A percentile compares a stretch with the other conserved stretches of the same genome.
Evolutionary conservation across 352 stramenopile genomes (phyloP).

Genomic region (Phytophthora boehmeriae): DNA sequence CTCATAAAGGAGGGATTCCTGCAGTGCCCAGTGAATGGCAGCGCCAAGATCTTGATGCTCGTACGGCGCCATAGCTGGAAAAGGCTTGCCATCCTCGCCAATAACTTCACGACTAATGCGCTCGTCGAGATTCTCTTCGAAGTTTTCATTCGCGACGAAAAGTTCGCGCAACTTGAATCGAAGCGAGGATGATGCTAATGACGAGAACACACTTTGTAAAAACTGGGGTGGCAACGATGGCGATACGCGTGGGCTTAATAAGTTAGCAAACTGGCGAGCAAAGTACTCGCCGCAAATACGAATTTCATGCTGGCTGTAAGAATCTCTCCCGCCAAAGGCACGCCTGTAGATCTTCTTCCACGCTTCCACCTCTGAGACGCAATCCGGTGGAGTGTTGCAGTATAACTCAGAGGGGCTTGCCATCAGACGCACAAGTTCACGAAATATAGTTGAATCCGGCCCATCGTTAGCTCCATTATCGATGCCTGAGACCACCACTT

Average conservation of each 20-base stretch:
- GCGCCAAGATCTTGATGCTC: constrained; percentile 80
- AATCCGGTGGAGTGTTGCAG: background rate
- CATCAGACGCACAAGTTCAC: constrained; percentile 31
- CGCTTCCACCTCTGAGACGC: background rate
- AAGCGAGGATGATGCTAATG: constrained; percentile 53
- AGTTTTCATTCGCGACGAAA: constrained; percentile 66
- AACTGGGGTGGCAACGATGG: constrained; percentile 30
- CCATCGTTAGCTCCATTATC: constrained; percentile 5
- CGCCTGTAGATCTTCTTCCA: constrained; percentile 29
- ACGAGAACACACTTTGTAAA: constrained; percentile 58
- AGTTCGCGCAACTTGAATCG: constrained; percentile 67
- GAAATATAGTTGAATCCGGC: constrained; percentile 14
- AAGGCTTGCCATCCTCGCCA: constrained; percentile 25
- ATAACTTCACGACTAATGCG: constrained; percentile 18
- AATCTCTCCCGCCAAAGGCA: constrained; percentile 38
- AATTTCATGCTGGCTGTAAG: constrained; percentile 49
- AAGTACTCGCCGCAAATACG: constrained; percentile 47
- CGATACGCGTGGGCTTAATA: constrained; percentile 17
- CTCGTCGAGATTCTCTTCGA: constrained; percentile 19
- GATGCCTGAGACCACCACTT: constrained; percentile 19
- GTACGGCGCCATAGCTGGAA: constrained; percentile 49
- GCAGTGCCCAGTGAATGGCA: constrained; percentile 69
- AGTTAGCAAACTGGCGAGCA: constrained; percentile 48
- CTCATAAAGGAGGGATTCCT: constrained; percentile 54
- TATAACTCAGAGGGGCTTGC: constrained; percentile 16